Percentiles rank a stretch among this genome's conserved stretches.
phyloP scores from a whole-genome alignment of 176 grass and related monocot species.

The Aegilops sharonensis region DNA sequence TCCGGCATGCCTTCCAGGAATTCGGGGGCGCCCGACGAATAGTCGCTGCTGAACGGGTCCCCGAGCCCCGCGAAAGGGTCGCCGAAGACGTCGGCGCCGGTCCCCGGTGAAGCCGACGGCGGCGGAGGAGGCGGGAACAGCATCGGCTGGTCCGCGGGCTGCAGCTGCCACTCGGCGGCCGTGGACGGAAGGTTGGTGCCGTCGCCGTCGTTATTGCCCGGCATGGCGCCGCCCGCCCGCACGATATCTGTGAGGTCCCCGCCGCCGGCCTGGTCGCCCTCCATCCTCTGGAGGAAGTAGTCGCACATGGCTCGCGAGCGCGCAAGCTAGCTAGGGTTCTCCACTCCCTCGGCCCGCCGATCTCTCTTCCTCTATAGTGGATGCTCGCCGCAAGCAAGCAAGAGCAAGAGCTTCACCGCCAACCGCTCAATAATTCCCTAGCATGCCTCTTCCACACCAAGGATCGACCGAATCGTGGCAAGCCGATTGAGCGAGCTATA shows the following conservation, averaged over 20 bases:
- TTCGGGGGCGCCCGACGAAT: constrained; percentile 29
- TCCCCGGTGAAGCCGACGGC: not conserved
- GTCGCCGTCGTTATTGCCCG: constrained; percentile 20
- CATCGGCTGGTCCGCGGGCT: constrained; percentile 14
- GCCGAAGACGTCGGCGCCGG: constrained; percentile 24
- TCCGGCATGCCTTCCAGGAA: constrained; percentile 36
- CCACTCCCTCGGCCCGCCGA: not conserved
- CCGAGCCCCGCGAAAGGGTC: constrained; percentile 60
- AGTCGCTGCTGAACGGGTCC: constrained; percentile 66
- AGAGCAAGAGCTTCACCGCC: not conserved
- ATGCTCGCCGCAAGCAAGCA: constrained; percentile 20
- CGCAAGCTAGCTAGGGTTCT: constrained; percentile 27
- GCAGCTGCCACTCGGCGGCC: constrained; percentile 45
- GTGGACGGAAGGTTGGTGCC: constrained; percentile 17
- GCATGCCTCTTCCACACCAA: not conserved
- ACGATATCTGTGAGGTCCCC: constrained; percentile 59
- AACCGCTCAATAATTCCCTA: constrained; percentile 31
- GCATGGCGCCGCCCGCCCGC: constrained; percentile 42
- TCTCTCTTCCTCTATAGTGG: constrained; percentile 35
- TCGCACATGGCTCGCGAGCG: constrained; percentile 40
- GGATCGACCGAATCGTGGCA: not conserved
- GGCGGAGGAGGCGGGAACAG: constrained; percentile 31
- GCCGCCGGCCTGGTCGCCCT: constrained; percentile 45
- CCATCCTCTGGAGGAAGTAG: constrained; percentile 62
- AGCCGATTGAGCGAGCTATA: not conserved